These are phyloP conservation scores for Thermoascus crustaceus DNA, from an alignment of 2,329 filamentous ascomycete species.

Conservation along the genomic window DNA sequence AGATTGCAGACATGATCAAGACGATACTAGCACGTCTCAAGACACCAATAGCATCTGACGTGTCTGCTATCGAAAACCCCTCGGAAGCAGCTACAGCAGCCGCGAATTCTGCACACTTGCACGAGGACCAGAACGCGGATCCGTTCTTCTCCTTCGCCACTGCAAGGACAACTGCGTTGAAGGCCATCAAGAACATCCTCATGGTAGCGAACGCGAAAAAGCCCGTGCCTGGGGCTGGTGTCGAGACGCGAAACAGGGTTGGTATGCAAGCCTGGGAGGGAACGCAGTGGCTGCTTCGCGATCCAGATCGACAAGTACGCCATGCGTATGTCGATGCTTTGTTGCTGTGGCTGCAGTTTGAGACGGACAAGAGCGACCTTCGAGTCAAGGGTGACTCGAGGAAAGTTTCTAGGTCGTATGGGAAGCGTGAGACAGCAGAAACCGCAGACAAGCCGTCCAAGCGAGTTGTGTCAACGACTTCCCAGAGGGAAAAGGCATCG, in stretches of 20 bases:
- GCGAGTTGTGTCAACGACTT: conserved; percentile 61
- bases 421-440: conserved; percentile 36
- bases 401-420: conserved; percentile 36
- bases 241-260: conserved; percentile 64
- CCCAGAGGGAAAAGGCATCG: conserved; percentile 51
- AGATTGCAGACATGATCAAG: conserved; percentile 88
- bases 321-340: conserved; percentile 80
- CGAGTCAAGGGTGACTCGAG: conserved; percentile 52
- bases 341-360: conserved; percentile 74
- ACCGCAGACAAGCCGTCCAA: conserved; percentile 40
- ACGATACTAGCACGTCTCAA: conserved; percentile 72
- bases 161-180: conserved; percentile 58
- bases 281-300: conserved; percentile 86
- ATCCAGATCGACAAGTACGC: conserved; percentile 67
- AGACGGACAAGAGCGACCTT: conserved; percentile 61
- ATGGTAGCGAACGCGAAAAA: conserved; percentile 66
- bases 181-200: conserved; percentile 73
- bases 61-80: conserved; percentile 42
- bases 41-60: conserved; percentile 45
- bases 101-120: conserved; percentile 40
- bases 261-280: conserved; percentile 85
- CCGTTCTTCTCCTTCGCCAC: conserved; percentile 57
- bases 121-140: conserved; percentile 47
- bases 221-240: conserved; percentile 50
- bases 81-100: conserved; percentile 42